phyloP scores from a whole-genome alignment of 2,329 filamentous ascomycete genomes.

The Septoria linicola region DNA sequence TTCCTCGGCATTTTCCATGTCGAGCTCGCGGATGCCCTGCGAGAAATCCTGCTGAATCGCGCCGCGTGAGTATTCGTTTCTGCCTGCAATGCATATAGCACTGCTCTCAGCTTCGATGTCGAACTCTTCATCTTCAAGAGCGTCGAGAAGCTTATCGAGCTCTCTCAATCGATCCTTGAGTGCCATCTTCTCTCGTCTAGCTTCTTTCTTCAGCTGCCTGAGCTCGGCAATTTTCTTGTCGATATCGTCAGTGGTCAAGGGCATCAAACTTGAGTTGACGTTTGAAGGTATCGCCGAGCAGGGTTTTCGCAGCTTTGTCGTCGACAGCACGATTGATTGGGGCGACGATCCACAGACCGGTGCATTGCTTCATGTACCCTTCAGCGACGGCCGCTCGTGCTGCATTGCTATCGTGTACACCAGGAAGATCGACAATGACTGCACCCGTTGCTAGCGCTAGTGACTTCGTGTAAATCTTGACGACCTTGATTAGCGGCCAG shows the following conservation, averaged over 20 bases:
- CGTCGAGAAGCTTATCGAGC: constrained; percentile 33
- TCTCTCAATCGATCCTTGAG: constrained; percentile 37
- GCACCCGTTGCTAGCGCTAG: constrained; percentile 54
- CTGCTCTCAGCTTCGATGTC: constrained; percentile 40
- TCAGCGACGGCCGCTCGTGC: constrained; percentile 59
- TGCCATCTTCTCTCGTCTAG: constrained; percentile 27
- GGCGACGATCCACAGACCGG: constrained; percentile 61
- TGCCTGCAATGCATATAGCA: constrained; percentile 52
- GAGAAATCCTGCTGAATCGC: constrained; percentile 61
- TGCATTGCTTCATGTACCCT: constrained; percentile 61
- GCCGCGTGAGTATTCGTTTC: constrained; percentile 57
- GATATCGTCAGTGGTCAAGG: constrained; percentile 45
- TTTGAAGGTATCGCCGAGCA: constrained; percentile 59
- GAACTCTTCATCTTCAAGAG: constrained; percentile 35
- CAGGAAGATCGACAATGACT: constrained; percentile 59
- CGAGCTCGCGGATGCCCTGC: constrained; percentile 59
- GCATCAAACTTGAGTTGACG: constrained; percentile 61
- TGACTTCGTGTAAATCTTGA: constrained; percentile 54
- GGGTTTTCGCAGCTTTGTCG: constrained; percentile 57
- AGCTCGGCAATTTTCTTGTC: constrained; percentile 47
- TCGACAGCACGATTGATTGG: constrained; percentile 61
- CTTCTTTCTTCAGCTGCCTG: constrained; percentile 44
- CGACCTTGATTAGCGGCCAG: constrained; percentile 57
- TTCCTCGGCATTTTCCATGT: constrained; percentile 55
- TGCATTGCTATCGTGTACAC: constrained; percentile 60